These are phyloP conservation scores for Cryptococcus maquisensis DNA, from an alignment of 1,284 basidiomycete genomes.

Conservation along the genomic window DNA sequence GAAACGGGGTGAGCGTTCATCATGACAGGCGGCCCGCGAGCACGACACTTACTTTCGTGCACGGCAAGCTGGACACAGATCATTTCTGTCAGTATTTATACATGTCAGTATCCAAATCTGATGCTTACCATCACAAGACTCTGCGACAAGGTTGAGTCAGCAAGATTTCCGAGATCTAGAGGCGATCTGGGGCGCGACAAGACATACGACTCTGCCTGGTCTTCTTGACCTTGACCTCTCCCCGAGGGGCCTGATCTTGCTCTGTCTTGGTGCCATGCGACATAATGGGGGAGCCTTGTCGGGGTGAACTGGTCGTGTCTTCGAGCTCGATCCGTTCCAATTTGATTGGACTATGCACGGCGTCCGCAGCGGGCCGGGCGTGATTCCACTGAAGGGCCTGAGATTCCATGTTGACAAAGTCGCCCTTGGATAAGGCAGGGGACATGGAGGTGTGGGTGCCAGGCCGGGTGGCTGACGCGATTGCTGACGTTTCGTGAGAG, in stretches of 20 bases:
- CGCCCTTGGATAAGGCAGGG: too few relatives aligned
- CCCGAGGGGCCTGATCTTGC: too few relatives aligned
- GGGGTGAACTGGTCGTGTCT: too few relatives aligned
- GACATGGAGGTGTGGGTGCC: too few relatives aligned
- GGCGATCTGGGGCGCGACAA: neutral
- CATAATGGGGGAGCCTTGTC: too few relatives aligned
- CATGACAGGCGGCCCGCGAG: neutral
- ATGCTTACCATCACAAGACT: conserved; percentile 43
- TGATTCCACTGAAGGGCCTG: neutral
- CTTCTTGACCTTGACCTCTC: conserved; percentile 32
- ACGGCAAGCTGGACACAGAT: conserved; percentile 32
- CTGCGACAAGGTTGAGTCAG: conserved; percentile 13
- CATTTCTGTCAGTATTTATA: neutral
- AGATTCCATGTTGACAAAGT: too few relatives aligned
- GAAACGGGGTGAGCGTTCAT: neutral
- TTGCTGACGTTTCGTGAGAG: too few relatives aligned
- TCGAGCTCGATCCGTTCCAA: too few relatives aligned
- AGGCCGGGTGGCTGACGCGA: too few relatives aligned
- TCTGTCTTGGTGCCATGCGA: too few relatives aligned
- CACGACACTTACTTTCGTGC: conserved; percentile 34
- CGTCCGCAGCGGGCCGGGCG: neutral
- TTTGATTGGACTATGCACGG: too few relatives aligned
- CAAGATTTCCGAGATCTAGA: neutral
- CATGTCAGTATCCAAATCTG: neutral
- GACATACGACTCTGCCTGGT: conserved; percentile 45